Percentiles rank a stretch among this genome's conserved stretches.
Conservation (phyloP, 305 asterid species). For the Solanum hybrid region DNA sequence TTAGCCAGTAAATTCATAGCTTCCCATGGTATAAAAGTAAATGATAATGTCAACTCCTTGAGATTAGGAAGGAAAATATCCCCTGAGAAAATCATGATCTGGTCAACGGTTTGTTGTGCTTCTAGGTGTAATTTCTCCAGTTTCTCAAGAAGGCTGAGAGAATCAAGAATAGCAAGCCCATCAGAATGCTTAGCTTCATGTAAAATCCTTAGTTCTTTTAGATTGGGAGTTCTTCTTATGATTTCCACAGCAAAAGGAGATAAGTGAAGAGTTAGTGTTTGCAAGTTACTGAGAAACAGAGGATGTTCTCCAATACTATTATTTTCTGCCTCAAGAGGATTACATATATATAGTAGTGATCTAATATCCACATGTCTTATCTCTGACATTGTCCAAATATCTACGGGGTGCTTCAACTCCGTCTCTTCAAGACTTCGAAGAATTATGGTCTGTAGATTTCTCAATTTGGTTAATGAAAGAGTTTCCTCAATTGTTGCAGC, state of each 20-base stretch:
- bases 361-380: slow-evolving; percentile 17
- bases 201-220: background rate
- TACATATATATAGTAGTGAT: background rate
- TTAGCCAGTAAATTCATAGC: slow-evolving; percentile 10
- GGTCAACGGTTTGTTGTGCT: background rate
- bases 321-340: background rate
- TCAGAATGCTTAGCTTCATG: background rate
- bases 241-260: background rate
- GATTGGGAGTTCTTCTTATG: slow-evolving; percentile 2
- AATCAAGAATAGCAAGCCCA: background rate
- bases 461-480: background rate
- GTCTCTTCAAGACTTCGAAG: too few species aligned
- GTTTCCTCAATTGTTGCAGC: background rate
- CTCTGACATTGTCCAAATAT: background rate
- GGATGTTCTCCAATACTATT: background rate
- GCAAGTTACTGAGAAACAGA: background rate
- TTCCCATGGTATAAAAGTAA: slow-evolving; percentile 8
- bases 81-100: background rate
- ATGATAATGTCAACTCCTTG: slow-evolving; percentile 10
- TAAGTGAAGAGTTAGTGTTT: background rate
- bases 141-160: background rate
- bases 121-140: slow-evolving; percentile 6
- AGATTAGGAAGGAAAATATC: background rate
- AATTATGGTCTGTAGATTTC: background rate
- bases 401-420: background rate